phyloP scores from a whole-genome alignment of 768 basidiomycete species.

The Hemileccinum impolitum region DNA sequence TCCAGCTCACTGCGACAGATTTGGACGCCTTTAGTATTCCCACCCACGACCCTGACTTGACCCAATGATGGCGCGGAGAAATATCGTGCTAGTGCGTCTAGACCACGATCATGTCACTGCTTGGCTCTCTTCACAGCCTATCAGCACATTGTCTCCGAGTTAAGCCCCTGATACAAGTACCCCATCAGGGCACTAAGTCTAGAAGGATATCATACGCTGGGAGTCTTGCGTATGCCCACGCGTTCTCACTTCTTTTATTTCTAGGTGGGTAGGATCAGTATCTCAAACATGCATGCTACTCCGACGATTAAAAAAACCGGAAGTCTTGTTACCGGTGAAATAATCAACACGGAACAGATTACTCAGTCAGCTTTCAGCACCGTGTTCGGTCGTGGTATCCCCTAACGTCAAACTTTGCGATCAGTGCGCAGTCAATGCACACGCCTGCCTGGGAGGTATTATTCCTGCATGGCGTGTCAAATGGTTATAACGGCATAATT shows the following conservation, averaged over 20 bases:
- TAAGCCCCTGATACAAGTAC: not conserved
- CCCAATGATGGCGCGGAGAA: not conserved
- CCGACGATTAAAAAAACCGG: not conserved
- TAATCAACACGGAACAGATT: not conserved
- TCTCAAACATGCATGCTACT: not conserved
- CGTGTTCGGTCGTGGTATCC: not conserved
- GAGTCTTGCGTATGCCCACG: not conserved
- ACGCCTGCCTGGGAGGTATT: not conserved
- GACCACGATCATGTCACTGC: not conserved
- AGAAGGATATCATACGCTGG: not conserved
- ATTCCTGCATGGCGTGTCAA: not conserved
- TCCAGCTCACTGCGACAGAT: constrained; percentile 13
- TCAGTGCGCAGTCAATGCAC: not conserved
- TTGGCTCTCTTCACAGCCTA: not conserved
- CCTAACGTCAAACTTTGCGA: not conserved
- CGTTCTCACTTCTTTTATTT: not conserved
- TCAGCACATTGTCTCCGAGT: not conserved
- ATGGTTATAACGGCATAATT: not conserved
- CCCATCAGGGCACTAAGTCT: not conserved
- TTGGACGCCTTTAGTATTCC: not conserved
- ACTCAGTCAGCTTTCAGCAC: not conserved
- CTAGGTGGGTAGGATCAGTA: not conserved
- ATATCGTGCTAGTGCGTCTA: not conserved
- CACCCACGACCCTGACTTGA: not conserved
- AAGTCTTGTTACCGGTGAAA: not conserved